phyloP scores from a whole-genome alignment of 805 yeast species.

The Lipomyces lipofer region DNA sequence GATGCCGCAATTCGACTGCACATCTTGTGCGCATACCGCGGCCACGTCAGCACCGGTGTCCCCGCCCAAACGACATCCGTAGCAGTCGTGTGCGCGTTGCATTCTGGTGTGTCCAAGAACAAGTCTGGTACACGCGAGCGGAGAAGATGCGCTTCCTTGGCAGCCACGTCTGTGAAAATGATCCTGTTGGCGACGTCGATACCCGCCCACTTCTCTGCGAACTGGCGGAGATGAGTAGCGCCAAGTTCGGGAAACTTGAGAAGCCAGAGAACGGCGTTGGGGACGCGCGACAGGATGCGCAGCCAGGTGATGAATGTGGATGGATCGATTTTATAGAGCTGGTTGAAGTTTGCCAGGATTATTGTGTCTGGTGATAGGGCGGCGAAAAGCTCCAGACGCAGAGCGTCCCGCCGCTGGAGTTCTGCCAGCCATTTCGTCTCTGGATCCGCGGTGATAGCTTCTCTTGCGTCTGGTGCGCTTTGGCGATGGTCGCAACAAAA shows the following conservation, averaged over 20 bases:
- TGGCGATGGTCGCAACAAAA: conserved; percentile 42
- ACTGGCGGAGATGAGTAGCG: conserved; percentile 29
- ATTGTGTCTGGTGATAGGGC: conserved; percentile 33
- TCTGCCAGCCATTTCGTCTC: conserved; percentile 33
- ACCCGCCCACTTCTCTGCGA: conserved; percentile 37
- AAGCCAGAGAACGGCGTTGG: conserved; percentile 39
- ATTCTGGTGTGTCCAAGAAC: conserved; percentile 41
- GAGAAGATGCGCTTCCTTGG: conserved; percentile 37
- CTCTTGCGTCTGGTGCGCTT: conserved; percentile 34
- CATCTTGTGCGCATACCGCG: conserved; percentile 37
- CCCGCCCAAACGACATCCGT: conserved; percentile 41
- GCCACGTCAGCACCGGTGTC: conserved; percentile 39
- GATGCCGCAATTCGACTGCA: conserved; percentile 40
- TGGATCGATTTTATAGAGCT: conserved; percentile 41
- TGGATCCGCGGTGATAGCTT: background rate
- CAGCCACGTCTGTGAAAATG: conserved; percentile 40
- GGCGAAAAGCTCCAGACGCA: conserved; percentile 37
- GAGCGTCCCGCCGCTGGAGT: conserved; percentile 23
- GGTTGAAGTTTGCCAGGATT: conserved; percentile 40
- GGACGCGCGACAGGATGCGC: conserved; percentile 33
- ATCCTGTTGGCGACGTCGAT: conserved; percentile 32
- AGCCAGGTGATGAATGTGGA: conserved; percentile 37
- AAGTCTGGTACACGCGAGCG: conserved; percentile 39
- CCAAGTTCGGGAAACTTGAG: conserved; percentile 40
- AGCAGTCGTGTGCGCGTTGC: conserved; percentile 43